Evolutionary conservation across 768 basidiomycete genomes (phyloP), one percentile per base, ranked within the genome.

Genomic region (Symmetrospora coprosmae): DNA sequence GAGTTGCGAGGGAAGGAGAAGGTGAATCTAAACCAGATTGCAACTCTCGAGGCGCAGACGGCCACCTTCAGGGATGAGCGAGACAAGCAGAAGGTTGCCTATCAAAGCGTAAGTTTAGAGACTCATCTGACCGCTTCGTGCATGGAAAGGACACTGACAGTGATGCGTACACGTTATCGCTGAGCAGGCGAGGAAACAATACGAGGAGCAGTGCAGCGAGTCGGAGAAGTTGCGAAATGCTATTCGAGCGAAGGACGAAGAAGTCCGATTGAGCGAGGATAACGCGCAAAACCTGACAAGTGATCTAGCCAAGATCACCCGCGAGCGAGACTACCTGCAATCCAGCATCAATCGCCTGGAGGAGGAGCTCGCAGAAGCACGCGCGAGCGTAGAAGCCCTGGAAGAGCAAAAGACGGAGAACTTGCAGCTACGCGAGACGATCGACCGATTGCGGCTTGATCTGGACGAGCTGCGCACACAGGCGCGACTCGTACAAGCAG

Each of bases 361-460:
- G 67, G 66, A 74, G 7, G 88, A 92, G 59, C 77, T 96, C 2
- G 71, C 71, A 2, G 68, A 79, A 25, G 86, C 87, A 3, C 81
- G 83, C 50, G 78, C 81, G 66, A 82, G 84, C 0, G 82, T 86
- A 52, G 78, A 76, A 0, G 79, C 81, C 61, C 78, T 94, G 35
- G 87, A 91, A 61, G 83, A 85, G 66, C 91, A 96, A 76, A 94
- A 94, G 75, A 86, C 88, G 68, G 87, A 91, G 76, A 96, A 94
- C 68, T 70, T 92, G 65, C 73, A 87, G 69, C 77, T 96, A 62
- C 92, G 92, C 70, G 91, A 96, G 76, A 94, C 90, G 1, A 96
- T 96, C 28, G 55, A 58, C 46, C 2, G 55, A 11, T 33, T 58
- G n/a, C 8, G 55, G 19, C 31, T 58, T 11, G 55, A 58, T 14